A percentile compares a stretch with the other conserved stretches of the same genome.
Evolutionary conservation across 1,284 basidiomycete species (phyloP).

Genomic region (Ustilago bromivora): DNA sequence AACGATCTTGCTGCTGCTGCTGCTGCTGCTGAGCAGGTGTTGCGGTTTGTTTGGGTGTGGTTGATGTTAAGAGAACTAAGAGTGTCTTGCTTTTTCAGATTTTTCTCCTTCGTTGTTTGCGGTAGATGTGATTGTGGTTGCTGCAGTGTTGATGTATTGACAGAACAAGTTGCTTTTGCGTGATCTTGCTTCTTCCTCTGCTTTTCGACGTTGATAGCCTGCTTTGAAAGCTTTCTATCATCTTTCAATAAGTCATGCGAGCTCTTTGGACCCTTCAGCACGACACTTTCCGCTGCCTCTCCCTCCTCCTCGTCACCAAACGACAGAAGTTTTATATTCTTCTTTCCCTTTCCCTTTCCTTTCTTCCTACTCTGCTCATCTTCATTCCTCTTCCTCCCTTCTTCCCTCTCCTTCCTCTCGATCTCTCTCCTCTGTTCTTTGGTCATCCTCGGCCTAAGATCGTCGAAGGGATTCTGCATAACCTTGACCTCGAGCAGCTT

Average conservation of each 20-base stretch:
- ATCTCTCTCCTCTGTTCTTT: conserved; percentile 87
- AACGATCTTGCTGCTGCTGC: conserved; percentile 1
- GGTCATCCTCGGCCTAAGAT: conserved; percentile 96
- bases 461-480: conserved; percentile 90
- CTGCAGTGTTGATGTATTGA: not conserved
- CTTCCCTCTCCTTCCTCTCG: conserved; percentile 80
- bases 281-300: conserved; percentile 24
- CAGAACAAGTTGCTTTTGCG: not conserved
- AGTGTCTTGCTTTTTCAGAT: not conserved
- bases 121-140: not conserved
- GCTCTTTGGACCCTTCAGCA: conserved; percentile 55
- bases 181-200: not conserved
- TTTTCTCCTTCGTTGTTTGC: not conserved
- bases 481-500: conserved; percentile 86
- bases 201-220: conserved; percentile 10
- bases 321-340: conserved; percentile 56
- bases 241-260: conserved; percentile 63
- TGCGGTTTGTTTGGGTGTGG: too few relatives aligned
- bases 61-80: not conserved
- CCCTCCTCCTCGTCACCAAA: conserved; percentile 66
- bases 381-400: conserved; percentile 68
- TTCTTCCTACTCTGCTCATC: conserved; percentile 35
- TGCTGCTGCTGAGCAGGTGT: not conserved
- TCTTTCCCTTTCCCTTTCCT: conserved; percentile 49
- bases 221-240: conserved; percentile 54